These are phyloP conservation scores for Rhizoctonia solani DNA, from an alignment of 1,284 basidiomycete genomes.

Conservation along the genomic window DNA sequence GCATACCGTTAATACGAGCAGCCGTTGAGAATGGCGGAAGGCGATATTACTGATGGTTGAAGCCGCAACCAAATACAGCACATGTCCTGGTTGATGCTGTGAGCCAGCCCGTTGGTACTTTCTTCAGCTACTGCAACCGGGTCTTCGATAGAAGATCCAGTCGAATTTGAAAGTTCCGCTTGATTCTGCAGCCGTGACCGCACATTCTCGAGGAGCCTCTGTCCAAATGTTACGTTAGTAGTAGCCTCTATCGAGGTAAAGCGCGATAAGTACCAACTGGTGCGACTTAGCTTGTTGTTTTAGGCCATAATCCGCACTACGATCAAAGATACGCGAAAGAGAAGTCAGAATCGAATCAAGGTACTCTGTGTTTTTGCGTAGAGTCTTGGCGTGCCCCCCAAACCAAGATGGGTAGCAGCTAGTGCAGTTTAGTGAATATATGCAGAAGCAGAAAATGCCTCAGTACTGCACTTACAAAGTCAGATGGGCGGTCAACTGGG, in stretches of 20 bases:
- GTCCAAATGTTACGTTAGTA: not conserved
- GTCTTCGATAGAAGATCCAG: not conserved
- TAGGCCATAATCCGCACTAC: not conserved
- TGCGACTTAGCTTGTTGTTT: not conserved
- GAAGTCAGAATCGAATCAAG: slow-evolving; percentile 8
- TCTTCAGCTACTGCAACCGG: not conserved
- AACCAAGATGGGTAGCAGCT: slow-evolving; percentile 12
- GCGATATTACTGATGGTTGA: slow-evolving; percentile 11
- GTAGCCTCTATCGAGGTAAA: not conserved
- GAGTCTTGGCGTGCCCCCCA: slow-evolving; percentile 6
- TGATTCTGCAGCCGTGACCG: not conserved
- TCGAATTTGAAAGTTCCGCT: not conserved
- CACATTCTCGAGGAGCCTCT: not conserved
- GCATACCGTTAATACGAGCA: slow-evolving; percentile 1
- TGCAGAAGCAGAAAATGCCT: not conserved
- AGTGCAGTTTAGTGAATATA: not conserved
- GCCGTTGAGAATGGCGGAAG: not conserved
- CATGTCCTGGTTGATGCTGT: slow-evolving; percentile 7
- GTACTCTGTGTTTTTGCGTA: slow-evolving; percentile 8
- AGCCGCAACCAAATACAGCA: slow-evolving; percentile 2
- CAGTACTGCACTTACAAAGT: not conserved
- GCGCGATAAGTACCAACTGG: not conserved
- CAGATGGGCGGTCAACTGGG: slow-evolving; percentile 4
- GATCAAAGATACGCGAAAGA: slow-evolving; percentile 3
- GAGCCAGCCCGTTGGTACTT: slow-evolving; percentile 2